Conservation (phyloP, 257 asterid genomes). For the Thymus mandschuricus region DNA sequence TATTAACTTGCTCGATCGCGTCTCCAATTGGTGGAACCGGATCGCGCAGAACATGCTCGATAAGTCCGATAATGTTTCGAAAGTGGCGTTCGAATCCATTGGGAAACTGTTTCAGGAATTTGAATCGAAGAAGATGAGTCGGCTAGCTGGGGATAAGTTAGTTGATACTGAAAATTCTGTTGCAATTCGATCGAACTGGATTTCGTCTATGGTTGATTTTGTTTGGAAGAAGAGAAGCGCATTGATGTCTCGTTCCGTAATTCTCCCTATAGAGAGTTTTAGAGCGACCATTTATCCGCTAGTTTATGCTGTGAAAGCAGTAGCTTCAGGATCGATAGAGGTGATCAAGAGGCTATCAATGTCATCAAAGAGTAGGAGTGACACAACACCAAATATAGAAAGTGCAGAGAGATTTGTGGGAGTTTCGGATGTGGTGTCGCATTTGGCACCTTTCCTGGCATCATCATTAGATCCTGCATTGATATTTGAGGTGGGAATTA, state of each 20-base stretch:
- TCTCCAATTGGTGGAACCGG: constrained; percentile 89
- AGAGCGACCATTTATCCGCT: constrained; percentile 79
- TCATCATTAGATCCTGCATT: constrained; percentile 91
- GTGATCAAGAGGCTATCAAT: constrained; percentile 81
- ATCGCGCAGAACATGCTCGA: constrained; percentile 89
- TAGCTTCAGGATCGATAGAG: constrained; percentile 88
- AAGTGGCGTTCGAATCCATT: constrained; percentile 86
- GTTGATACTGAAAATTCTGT: constrained; percentile 92
- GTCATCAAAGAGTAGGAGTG: constrained; percentile 52
- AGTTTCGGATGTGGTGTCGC: constrained; percentile 88
- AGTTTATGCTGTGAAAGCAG: constrained; percentile 83
- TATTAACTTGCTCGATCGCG: constrained; percentile 84
- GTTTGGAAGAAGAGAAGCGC: constrained; percentile 82
- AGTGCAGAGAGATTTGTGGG: constrained; percentile 84
- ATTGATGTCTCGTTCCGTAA: constrained; percentile 73
- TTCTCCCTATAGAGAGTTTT: constrained; percentile 87
- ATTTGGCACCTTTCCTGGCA: constrained; percentile 86
- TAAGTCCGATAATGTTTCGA: constrained; percentile 77
- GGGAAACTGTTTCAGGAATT: constrained; percentile 91
- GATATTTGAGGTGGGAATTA: constrained; percentile 94
- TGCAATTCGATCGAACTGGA: constrained; percentile 92
- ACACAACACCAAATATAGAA: constrained; percentile 39
- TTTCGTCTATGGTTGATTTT: constrained; percentile 82
- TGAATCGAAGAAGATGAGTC: constrained; percentile 90
- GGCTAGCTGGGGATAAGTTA: constrained; percentile 92